Conservation (phyloP, 2,329 filamentous ascomycete species). For the Fusarium mexicanum region DNA sequence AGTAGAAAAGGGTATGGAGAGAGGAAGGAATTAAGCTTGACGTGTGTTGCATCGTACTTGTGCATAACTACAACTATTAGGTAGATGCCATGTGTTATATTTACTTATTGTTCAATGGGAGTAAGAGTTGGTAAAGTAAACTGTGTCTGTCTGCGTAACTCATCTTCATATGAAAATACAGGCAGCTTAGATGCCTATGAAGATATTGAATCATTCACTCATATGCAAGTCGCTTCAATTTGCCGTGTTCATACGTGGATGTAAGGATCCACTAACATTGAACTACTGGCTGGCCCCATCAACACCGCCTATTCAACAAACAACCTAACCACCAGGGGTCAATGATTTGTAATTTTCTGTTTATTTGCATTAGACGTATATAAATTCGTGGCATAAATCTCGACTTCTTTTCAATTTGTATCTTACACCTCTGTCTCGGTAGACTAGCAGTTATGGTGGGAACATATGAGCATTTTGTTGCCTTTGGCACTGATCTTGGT, state of each 20-base stretch:
- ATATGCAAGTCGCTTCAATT: not conserved
- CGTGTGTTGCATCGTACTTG: slow-evolving; percentile 38
- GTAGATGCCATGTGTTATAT: slow-evolving; percentile 46
- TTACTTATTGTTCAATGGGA: slow-evolving; percentile 42
- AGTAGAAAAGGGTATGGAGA: slow-evolving; percentile 24
- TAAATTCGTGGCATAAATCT: not conserved
- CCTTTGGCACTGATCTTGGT: slow-evolving; percentile 60
- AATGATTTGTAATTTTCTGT: slow-evolving; percentile 17
- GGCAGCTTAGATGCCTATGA: not conserved
- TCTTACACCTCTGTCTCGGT: not conserved
- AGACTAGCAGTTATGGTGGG: slow-evolving; percentile 39
- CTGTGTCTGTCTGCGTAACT: not conserved
- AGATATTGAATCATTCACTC: not conserved
- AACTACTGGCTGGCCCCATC: slow-evolving; percentile 14
- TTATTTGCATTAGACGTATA: slow-evolving; percentile 23
- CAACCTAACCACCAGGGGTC: slow-evolving; percentile 18
- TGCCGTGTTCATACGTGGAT: not conserved
- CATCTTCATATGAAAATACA: not conserved
- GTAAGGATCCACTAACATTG: slow-evolving; percentile 13
- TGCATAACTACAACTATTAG: slow-evolving; percentile 42
- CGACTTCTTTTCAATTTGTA: not conserved
- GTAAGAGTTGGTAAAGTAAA: slow-evolving; percentile 7
- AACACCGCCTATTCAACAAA: slow-evolving; percentile 40
- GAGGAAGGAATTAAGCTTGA: slow-evolving; percentile 32
- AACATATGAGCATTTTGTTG: slow-evolving; percentile 49